A percentile compares a stretch with the other conserved stretches of the same genome.
Evolutionary conservation across 192 early-diverging fungal species (phyloP).

Genomic region (Dissophora globulifera): DNA sequence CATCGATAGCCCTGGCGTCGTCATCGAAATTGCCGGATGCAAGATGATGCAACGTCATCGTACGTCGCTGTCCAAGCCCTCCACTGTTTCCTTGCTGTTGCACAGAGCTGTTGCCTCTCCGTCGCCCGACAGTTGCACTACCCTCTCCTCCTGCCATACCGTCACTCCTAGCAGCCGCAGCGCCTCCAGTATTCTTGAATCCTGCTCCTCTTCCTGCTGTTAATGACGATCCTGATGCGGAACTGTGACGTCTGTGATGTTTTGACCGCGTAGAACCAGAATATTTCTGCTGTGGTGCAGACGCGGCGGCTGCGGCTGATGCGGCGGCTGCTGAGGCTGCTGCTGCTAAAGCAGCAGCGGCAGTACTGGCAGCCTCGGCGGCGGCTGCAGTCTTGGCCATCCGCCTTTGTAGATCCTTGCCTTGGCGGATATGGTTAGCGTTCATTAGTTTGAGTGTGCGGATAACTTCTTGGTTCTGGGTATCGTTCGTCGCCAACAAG

Average conservation of each 20-base stretch:
- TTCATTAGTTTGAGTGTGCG: constrained; percentile 75
- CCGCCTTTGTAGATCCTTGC: constrained; percentile 69
- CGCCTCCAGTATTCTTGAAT: no score
- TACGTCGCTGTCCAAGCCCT: constrained; percentile 14
- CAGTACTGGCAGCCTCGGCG: constrained; percentile 3
- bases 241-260: constrained; percentile 1
- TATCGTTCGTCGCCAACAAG: constrained; percentile 39
- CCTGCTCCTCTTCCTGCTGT: constrained; percentile 4
- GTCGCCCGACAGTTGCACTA: background rate
- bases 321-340: constrained; percentile 13
- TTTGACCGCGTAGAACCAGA: background rate
- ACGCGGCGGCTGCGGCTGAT: background rate
- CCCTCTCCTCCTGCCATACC: no score
- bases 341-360: constrained; percentile 6
- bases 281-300: background rate
- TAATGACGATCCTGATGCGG: background rate
- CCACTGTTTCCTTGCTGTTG: constrained; percentile 19
- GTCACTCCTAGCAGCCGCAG: no score
- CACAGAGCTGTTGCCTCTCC: constrained; percentile 3
- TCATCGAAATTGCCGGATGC: no score
- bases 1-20: background rate
- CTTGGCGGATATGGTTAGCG: constrained; percentile 73
- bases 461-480: constrained; percentile 58
- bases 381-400: constrained; percentile 43
- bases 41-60: background rate